phyloP scores from a whole-genome alignment of 2,329 filamentous ascomycete species.

The Sporothrix euskadiensis region DNA sequence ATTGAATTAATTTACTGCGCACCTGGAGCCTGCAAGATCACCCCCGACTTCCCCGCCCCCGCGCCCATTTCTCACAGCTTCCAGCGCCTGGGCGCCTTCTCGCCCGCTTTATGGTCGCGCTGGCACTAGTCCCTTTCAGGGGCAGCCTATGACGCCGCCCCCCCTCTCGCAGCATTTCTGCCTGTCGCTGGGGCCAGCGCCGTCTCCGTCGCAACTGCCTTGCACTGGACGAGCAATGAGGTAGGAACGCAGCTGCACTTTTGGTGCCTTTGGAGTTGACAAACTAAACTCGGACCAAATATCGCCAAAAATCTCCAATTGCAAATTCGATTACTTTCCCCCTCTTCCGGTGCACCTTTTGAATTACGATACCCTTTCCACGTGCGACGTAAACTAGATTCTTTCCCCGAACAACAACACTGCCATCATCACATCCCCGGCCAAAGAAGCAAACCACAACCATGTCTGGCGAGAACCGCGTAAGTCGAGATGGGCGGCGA shows the following conservation, averaged over 20 bases:
- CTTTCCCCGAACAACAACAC: background rate
- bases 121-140: slow-evolving; percentile 9
- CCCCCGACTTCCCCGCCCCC: slow-evolving; percentile 10
- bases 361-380: background rate
- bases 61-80: background rate
- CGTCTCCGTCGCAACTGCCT: slow-evolving; percentile 12
- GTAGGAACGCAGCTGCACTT: background rate
- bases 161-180: background rate
- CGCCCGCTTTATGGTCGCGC: background rate
- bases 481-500: slow-evolving; percentile 16
- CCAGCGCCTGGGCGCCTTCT: background rate
- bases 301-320: slow-evolving; percentile 3
- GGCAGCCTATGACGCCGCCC: slow-evolving; percentile 11
- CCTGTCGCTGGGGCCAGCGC: background rate
- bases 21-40: background rate
- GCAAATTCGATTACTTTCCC: background rate
- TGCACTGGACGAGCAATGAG: background rate
- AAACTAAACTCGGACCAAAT: slow-evolving; percentile 1
- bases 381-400: background rate
- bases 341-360: background rate
- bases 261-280: background rate
- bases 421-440: background rate
- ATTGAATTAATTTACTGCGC: too few relatives aligned
- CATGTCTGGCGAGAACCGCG: slow-evolving; percentile 29
- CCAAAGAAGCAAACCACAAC: background rate